Conservation (phyloP, 2,329 filamentous ascomycete species). For the Aspergillus bombycis region DNA sequence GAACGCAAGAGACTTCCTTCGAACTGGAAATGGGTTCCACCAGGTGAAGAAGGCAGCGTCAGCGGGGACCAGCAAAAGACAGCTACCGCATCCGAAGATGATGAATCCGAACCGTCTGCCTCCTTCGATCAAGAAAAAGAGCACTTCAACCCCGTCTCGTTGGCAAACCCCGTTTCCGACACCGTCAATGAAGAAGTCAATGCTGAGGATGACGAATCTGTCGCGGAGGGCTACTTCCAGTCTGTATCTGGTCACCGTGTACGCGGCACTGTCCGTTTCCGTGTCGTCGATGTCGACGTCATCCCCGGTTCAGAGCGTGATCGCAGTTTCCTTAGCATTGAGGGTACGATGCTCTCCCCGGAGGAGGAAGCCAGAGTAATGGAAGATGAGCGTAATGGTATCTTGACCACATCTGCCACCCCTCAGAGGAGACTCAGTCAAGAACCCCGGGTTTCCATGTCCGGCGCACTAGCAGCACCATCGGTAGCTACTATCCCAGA, state of each 20-base stretch:
- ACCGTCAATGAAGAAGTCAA: conserved; percentile 29
- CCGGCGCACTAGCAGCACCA: conserved; percentile 25
- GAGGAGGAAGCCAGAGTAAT: conserved; percentile 66
- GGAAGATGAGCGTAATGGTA: conserved; percentile 53
- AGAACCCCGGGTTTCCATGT: conserved; percentile 20
- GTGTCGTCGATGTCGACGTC: conserved; percentile 79
- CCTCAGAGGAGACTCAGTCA: conserved; percentile 18
- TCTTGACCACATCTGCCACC: conserved; percentile 37
- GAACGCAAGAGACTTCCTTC: conserved; percentile 74
- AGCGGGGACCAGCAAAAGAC: conserved; percentile 14
- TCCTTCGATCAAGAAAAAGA: conserved; percentile 43
- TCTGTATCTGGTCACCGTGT: conserved; percentile 71
- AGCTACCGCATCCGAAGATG: conserved; percentile 29
- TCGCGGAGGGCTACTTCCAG: conserved; percentile 73
- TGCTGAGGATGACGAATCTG: conserved; percentile 54
- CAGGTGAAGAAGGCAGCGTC: conserved; percentile 43
- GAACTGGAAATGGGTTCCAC: conserved; percentile 78
- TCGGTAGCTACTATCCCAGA: conserved; percentile 15
- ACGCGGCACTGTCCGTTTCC: conserved; percentile 71
- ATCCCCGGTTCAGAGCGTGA: conserved; percentile 69
- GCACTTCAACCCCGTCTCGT: conserved; percentile 41
- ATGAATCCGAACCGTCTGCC: conserved; percentile 28
- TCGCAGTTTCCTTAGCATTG: conserved; percentile 79
- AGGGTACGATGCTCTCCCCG: conserved; percentile 79
- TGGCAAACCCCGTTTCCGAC: conserved; percentile 33